Conservation (phyloP, 139 green algal genomes). For the Dunaliella sp. region DNA sequence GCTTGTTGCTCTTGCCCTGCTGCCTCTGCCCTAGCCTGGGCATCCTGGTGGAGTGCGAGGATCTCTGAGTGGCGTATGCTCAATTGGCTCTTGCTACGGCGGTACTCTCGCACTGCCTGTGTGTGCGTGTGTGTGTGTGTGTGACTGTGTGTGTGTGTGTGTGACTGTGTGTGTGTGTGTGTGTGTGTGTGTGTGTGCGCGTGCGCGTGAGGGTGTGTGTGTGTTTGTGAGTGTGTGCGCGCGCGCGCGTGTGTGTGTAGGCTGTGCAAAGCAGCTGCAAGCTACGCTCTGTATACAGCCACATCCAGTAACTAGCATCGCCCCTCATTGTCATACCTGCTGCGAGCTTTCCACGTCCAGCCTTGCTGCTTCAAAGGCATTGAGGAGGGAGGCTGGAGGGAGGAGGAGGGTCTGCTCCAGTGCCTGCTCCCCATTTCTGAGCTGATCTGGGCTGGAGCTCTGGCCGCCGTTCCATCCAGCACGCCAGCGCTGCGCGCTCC, state of each 20-base stretch:
- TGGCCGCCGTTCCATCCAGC: no score
- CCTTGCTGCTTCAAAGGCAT: neutral
- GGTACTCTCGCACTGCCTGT: neutral
- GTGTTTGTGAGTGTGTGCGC: no score
- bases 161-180: no score
- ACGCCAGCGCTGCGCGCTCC: neutral
- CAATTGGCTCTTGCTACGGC: neutral
- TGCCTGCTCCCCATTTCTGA: neutral
- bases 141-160: no score
- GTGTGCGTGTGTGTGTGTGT: no score
- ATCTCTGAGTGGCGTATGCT: neutral
- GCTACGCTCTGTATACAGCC: no score
- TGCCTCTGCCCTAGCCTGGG: neutral
- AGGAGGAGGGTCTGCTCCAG: neutral
- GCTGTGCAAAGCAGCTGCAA: no score
- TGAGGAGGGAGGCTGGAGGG: neutral
- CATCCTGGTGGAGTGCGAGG: neutral
- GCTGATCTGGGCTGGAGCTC: neutral
- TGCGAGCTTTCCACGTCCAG: neutral
- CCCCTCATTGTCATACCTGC: no score
- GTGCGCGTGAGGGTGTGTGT: no score
- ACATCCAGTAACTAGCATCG: no score
- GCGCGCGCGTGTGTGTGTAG: no score
- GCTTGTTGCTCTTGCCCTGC: neutral
- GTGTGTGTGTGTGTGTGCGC: no score